phyloP scores from a whole-genome alignment of 2,329 filamentous ascomycete species.

The Phaeosphaeriaceae sp. region DNA sequence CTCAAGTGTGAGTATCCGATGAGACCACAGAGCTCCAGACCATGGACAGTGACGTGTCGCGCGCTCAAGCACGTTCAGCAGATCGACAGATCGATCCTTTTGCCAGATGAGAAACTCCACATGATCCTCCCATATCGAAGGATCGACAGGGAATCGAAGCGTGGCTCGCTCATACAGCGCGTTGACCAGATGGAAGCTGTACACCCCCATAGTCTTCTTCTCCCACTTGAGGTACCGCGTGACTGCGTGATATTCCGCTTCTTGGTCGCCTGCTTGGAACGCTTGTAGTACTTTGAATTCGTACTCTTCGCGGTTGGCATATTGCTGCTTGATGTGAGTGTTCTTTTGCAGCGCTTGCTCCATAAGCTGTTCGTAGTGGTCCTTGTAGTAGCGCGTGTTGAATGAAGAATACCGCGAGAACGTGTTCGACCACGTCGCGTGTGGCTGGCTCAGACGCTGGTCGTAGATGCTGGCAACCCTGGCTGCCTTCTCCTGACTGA shows the following conservation, averaged over 20 bases:
- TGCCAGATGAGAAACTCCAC: conserved; percentile 72
- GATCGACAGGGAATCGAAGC: conserved; percentile 74
- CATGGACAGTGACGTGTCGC: conserved; percentile 91
- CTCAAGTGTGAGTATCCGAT: conserved; percentile 85
- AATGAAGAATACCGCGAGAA: conserved; percentile 78
- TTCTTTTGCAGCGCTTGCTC: conserved; percentile 69
- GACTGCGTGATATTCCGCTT: conserved; percentile 62
- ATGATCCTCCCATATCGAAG: conserved; percentile 83
- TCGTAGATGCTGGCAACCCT: conserved; percentile 74
- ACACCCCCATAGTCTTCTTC: conserved; percentile 64
- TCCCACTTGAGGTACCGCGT: conserved; percentile 87
- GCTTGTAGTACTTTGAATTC: conserved; percentile 72
- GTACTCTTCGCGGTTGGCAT: conserved; percentile 69
- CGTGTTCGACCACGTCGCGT: conserved; percentile 77
- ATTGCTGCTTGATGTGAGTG: conserved; percentile 68
- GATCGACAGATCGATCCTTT: conserved; percentile 52
- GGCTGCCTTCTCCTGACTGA: conserved; percentile 62
- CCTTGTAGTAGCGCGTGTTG: conserved; percentile 72
- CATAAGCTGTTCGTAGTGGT: conserved; percentile 78
- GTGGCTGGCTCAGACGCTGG: conserved; percentile 74
- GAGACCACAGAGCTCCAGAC: conserved; percentile 89
- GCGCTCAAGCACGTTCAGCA: conserved; percentile 77
- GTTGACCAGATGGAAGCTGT: conserved; percentile 61
- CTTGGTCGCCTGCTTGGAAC: conserved; percentile 61
- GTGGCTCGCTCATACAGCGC: conserved; percentile 81